Evolutionary conservation across 805 yeast genomes (phyloP).

Genomic region (Naumovozyma dairenensis): DNA sequence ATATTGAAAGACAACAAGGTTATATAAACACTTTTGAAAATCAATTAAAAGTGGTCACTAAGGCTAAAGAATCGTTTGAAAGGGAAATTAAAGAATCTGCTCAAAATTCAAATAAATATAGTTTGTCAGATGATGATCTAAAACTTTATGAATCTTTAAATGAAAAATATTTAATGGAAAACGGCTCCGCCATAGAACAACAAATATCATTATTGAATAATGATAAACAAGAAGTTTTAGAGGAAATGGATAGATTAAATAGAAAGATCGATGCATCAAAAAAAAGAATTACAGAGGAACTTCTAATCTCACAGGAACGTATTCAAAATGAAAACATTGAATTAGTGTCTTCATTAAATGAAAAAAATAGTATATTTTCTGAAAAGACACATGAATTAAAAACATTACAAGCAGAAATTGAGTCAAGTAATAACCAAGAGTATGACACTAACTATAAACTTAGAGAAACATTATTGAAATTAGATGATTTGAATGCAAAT

Average conservation of each 20-base stretch:
- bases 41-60: slow-evolving; percentile 39
- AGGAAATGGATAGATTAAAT: slow-evolving; percentile 31
- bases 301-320: slow-evolving; percentile 28
- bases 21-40: slow-evolving; percentile 34
- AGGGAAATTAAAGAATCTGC: slow-evolving; percentile 18
- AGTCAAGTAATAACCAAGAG: slow-evolving; percentile 39
- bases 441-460: slow-evolving; percentile 53
- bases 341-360: slow-evolving; percentile 29
- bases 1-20: slow-evolving; percentile 41
- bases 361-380: slow-evolving; percentile 27
- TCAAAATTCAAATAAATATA: slow-evolving; percentile 24
- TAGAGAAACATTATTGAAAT: slow-evolving; percentile 45
- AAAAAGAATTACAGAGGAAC: slow-evolving; percentile 27
- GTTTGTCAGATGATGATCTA: slow-evolving; percentile 42
- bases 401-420: slow-evolving; percentile 30
- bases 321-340: slow-evolving; percentile 25
- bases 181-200: slow-evolving; percentile 49
- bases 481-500: slow-evolving; percentile 66
- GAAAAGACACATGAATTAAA: slow-evolving; percentile 29
- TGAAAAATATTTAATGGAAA: slow-evolving; percentile 44
- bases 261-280: slow-evolving; percentile 30
- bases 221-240: slow-evolving; percentile 36
- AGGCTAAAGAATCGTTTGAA: slow-evolving; percentile 34
- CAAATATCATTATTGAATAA: slow-evolving; percentile 33
- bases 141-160: slow-evolving; percentile 50